Evolutionary conservation across 768 basidiomycete genomes (phyloP).

Genomic region (Coprinopsis marcescibilis): DNA sequence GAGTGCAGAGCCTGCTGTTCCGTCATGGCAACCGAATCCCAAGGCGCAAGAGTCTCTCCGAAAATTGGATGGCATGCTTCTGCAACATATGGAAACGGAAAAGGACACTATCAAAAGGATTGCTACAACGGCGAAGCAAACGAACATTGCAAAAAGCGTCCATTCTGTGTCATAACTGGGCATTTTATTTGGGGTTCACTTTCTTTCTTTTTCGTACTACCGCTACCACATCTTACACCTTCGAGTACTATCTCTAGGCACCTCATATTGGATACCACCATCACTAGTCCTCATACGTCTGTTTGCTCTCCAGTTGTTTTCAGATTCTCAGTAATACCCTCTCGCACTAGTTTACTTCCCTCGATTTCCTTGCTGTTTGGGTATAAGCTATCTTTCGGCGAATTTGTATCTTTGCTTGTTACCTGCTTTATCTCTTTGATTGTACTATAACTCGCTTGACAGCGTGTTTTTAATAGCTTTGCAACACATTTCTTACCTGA

Average conservation of each 20-base stretch:
- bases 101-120: conserved; percentile 76
- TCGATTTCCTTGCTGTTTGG: too few relatives aligned
- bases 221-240: too few relatives aligned
- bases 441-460: neutral
- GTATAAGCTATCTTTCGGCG: too few relatives aligned
- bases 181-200: neutral
- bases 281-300: too few relatives aligned
- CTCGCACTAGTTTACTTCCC: too few relatives aligned
- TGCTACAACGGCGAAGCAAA: conserved; percentile 39
- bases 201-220: neutral
- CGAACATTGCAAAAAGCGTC: neutral
- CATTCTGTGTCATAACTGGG: neutral
- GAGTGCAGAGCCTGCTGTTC: conserved; percentile 25
- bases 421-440: neutral
- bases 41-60: conserved; percentile 52
- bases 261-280: too few relatives aligned
- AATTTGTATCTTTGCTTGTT: conserved; percentile 2
- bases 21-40: conserved; percentile 19
- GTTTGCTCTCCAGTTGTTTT: too few relatives aligned
- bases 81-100: conserved; percentile 80
- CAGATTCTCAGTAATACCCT: too few relatives aligned
- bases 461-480: too few relatives aligned
- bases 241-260: too few relatives aligned
- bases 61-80: conserved; percentile 73
- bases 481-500: too few relatives aligned